Evolutionary conservation across 352 stramenopile species (phyloP).

Genomic region (Globisporangium polare): DNA sequence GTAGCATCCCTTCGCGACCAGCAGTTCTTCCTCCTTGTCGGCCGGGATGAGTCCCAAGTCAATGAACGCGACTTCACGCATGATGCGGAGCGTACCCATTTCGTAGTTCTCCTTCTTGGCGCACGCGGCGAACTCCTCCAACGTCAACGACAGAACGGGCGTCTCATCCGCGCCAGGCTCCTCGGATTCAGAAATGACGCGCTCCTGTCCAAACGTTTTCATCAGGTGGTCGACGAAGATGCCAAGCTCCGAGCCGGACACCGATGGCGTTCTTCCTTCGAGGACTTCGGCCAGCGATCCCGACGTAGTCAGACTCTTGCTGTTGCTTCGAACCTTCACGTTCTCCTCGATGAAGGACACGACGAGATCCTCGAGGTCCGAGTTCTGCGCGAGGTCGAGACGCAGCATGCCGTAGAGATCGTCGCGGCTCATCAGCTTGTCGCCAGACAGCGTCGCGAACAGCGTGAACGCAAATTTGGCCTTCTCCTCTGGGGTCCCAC

Average conservation of each 20-base stretch:
- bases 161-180: conserved; percentile 25
- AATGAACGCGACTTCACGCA: conserved; percentile 83
- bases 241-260: conserved; percentile 75
- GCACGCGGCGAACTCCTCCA: conserved; percentile 72
- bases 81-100: conserved; percentile 72
- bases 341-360: conserved; percentile 61
- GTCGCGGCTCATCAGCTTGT: conserved; percentile 65
- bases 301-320: conserved; percentile 38
- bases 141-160: conserved; percentile 37
- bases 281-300: conserved; percentile 50
- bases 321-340: conserved; percentile 35
- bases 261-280: conserved; percentile 56
- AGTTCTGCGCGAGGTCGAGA: conserved; percentile 76
- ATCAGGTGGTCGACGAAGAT: conserved; percentile 79
- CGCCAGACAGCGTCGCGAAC: conserved; percentile 52
- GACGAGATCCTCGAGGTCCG: conserved; percentile 61
- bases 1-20: conserved; percentile 71
- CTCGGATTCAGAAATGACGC: conserved; percentile 20
- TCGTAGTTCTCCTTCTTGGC: conserved; percentile 68
- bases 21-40: conserved; percentile 75
- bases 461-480: conserved; percentile 76
- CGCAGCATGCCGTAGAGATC: conserved; percentile 84
- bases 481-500: conserved; percentile 68
- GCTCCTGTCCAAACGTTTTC: conserved; percentile 43
- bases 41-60: conserved; percentile 69